These are phyloP conservation scores for Aureobasidium pullulans DNA, from an alignment of 2,329 filamentous ascomycete species.

Conservation along the genomic window DNA sequence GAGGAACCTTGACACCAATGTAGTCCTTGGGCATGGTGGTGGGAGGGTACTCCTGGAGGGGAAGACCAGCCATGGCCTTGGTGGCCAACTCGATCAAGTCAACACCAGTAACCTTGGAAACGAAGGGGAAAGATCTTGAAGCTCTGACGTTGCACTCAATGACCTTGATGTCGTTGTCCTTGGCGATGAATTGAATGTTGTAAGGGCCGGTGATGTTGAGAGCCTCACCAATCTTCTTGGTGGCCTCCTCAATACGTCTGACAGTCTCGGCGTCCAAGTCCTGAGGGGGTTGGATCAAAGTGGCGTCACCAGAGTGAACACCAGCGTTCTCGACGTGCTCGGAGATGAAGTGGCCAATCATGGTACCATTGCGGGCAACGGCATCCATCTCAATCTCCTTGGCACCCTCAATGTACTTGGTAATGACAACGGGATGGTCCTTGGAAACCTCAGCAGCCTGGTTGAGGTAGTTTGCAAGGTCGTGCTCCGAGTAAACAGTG, in stretches of 20 bases:
- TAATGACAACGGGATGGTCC: constrained; percentile 95
- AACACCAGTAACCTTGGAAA: constrained; percentile 96
- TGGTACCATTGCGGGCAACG: constrained; percentile 79
- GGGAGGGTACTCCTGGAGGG: constrained; percentile 74
- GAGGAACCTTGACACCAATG: constrained; percentile 94
- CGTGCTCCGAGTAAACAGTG: constrained; percentile 93
- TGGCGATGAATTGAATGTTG: constrained; percentile 99
- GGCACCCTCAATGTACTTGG: constrained; percentile 98
- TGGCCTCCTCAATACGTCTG: constrained; percentile 84
- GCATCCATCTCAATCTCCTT: constrained; percentile 99
- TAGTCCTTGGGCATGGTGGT: constrained; percentile 69
- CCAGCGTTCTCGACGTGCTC: constrained; percentile 98
- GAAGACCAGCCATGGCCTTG: constrained; percentile 85
- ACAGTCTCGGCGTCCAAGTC: constrained; percentile 88
- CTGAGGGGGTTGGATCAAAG: constrained; percentile 87
- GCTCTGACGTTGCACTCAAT: constrained; percentile 98
- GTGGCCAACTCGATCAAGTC: constrained; percentile 98
- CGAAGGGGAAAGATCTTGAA: constrained; percentile 93
- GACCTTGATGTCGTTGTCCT: constrained; percentile 99
- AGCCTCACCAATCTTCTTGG: constrained; percentile 86
- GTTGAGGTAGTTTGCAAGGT: constrained; percentile 78
- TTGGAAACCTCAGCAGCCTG: constrained; percentile 90
- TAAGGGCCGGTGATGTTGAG: constrained; percentile 93
- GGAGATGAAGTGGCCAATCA: constrained; percentile 94
- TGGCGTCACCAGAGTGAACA: constrained; percentile 97